phyloP scores from a whole-genome alignment of 495 filamentous ascomycete genomes.

The Aspergillus taichungensis region DNA sequence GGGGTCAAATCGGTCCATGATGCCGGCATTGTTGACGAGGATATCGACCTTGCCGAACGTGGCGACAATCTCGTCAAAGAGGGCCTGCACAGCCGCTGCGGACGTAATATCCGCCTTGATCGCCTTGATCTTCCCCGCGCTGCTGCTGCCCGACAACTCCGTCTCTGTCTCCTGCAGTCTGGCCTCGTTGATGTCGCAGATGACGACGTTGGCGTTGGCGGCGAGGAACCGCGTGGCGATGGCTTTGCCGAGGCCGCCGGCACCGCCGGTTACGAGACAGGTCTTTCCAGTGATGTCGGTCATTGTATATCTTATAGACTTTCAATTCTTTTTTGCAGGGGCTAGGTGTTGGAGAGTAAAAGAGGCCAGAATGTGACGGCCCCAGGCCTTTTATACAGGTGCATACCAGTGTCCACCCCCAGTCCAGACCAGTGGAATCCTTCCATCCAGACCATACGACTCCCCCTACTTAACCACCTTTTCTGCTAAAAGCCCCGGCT shows the following conservation, averaged over 20 bases:
- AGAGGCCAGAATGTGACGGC: too few relatives aligned
- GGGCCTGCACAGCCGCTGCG: conserved; percentile 21
- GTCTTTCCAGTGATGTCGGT: conserved; percentile 28
- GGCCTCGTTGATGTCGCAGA: conserved; percentile 37
- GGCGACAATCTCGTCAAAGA: conserved; percentile 24
- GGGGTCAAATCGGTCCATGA: conserved; percentile 51
- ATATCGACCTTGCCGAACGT: conserved; percentile 29
- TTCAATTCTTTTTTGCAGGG: too few relatives aligned
- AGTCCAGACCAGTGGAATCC: too few relatives aligned
- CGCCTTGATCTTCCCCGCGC: conserved; percentile 22
- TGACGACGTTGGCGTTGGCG: conserved; percentile 38
- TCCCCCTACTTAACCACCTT: too few relatives aligned
- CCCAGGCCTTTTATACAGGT: too few relatives aligned
- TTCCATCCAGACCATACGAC: too few relatives aligned
- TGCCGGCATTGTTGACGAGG: conserved; percentile 37
- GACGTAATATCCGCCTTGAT: conserved; percentile 35
- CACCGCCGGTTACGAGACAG: conserved; percentile 62
- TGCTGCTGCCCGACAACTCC: conserved; percentile 20
- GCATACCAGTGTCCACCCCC: too few relatives aligned
- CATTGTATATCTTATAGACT: too few relatives aligned
- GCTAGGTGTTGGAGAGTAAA: too few relatives aligned
- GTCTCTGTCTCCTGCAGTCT: conserved; percentile 34
- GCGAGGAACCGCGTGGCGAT: conserved; percentile 37
- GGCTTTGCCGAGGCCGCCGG: conserved; percentile 46
- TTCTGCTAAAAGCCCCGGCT: too few relatives aligned